Percentiles rank a stretch among this genome's conserved stretches.
Conservation (phyloP, 2,329 filamentous ascomycete species). For the Gnomoniopsis sp. region DNA sequence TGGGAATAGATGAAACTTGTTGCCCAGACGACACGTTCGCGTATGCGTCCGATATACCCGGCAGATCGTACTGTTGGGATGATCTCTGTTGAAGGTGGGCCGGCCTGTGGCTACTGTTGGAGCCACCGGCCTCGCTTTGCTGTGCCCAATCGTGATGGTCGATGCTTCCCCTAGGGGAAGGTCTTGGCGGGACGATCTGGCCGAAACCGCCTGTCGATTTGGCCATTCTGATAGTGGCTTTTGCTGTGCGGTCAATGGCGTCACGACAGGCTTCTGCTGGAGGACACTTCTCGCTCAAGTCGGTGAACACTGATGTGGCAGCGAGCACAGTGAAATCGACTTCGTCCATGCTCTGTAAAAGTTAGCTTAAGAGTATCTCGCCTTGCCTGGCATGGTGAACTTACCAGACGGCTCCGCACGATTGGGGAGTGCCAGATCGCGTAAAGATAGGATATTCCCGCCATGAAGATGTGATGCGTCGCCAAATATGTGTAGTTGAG, state of each 20-base stretch:
- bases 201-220: slow-evolving; percentile 83
- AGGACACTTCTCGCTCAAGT: slow-evolving; percentile 91
- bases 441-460: slow-evolving; percentile 92
- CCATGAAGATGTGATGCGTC: slow-evolving; percentile 96
- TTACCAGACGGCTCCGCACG: slow-evolving; percentile 79
- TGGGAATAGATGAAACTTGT: slow-evolving; percentile 33
- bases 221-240: slow-evolving; percentile 93
- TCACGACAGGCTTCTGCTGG: slow-evolving; percentile 93
- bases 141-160: slow-evolving; percentile 29
- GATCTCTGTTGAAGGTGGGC: slow-evolving; percentile 19
- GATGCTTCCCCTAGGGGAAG: slow-evolving; percentile 15
- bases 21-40: slow-evolving; percentile 40
- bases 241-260: slow-evolving; percentile 91
- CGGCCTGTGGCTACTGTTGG: slow-evolving; percentile 22
- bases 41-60: slow-evolving; percentile 21
- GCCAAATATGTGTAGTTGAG: slow-evolving; percentile 97
- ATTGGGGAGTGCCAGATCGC: slow-evolving; percentile 95
- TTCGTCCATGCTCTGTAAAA: slow-evolving; percentile 75
- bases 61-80: slow-evolving; percentile 11
- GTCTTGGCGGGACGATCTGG: slow-evolving; percentile 24
- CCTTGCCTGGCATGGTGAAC: slow-evolving; percentile 29
- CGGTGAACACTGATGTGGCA: slow-evolving; percentile 86
- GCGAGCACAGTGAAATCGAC: slow-evolving; percentile 96
- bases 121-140: slow-evolving; percentile 23
- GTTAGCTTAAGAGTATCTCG: slow-evolving; percentile 26